These are phyloP conservation scores for Calonectria naviculata DNA, from an alignment of 2,329 filamentous ascomycete genomes.

Conservation along the genomic window DNA sequence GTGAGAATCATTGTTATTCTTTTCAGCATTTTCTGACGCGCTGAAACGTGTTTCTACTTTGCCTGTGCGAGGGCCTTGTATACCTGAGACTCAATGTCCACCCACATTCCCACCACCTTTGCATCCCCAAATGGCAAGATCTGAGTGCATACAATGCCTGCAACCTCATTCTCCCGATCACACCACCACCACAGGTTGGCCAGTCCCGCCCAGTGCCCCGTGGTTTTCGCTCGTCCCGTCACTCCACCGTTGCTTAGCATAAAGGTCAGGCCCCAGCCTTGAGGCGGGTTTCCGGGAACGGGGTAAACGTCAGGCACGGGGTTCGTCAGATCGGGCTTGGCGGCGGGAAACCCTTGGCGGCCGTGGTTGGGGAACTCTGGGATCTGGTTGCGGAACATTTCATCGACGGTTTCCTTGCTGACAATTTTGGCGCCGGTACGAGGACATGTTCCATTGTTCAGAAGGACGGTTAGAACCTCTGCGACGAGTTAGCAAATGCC, in stretches of 20 bases:
- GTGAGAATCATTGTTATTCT: too few species aligned
- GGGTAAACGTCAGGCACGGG: conserved; percentile 62
- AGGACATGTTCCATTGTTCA: conserved; percentile 73
- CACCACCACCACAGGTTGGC: conserved; percentile 73
- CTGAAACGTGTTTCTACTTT: neutral
- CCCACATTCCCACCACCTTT: conserved; percentile 54
- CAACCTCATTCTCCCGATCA: conserved; percentile 69
- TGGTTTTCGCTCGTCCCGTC: conserved; percentile 63
- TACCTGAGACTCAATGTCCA: conserved; percentile 49
- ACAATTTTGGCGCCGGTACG: conserved; percentile 66
- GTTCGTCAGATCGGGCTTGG: conserved; percentile 62
- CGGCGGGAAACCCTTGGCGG: conserved; percentile 53
- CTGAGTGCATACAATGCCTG: conserved; percentile 61
- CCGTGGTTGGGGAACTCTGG: conserved; percentile 64
- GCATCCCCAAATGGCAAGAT: conserved; percentile 61
- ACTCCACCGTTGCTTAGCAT: conserved; percentile 61
- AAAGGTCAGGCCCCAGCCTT: conserved; percentile 73
- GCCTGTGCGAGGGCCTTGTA: conserved; percentile 41
- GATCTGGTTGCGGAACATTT: conserved; percentile 75
- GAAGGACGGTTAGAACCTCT: conserved; percentile 70
- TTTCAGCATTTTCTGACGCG: neutral
- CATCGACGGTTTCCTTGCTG: conserved; percentile 66
- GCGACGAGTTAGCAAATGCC: conserved; percentile 3
- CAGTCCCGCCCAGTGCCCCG: conserved; percentile 68
- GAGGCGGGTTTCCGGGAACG: conserved; percentile 56